A percentile compares a stretch with the other conserved stretches of the same genome.
phyloP scores from a whole-genome alignment of 148 eudicot genomes.

The Oxyria digyna region DNA sequence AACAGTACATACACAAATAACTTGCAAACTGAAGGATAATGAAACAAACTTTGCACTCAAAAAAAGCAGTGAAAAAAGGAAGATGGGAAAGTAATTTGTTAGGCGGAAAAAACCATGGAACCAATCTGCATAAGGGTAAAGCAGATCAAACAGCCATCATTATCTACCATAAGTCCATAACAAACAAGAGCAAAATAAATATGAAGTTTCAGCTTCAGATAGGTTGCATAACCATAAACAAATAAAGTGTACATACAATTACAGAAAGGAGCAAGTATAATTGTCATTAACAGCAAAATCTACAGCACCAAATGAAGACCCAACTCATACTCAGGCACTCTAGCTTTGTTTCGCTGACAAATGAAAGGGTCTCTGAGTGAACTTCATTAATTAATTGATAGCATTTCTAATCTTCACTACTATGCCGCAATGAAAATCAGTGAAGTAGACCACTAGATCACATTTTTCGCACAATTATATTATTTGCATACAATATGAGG shows the following conservation, averaged over 20 bases:
- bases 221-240: neutral
- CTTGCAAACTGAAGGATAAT: neutral
- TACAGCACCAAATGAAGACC: neutral
- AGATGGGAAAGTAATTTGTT: neutral
- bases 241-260: neutral
- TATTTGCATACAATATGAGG: neutral
- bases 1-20: conserved; percentile 14
- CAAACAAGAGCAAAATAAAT: neutral
- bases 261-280: neutral
- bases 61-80: neutral
- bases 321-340: neutral
- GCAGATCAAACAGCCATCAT: neutral
- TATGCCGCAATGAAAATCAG: neutral
- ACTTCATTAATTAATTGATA: neutral
- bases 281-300: neutral
- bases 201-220: neutral
- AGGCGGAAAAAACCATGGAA: neutral
- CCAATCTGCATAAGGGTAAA: neutral
- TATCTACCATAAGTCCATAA: neutral
- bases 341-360: neutral
- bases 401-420: neutral
- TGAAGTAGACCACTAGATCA: neutral
- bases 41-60: neutral
- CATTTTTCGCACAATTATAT: neutral
- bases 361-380: neutral